These are phyloP conservation scores for Crithidia bombi DNA, from an alignment of 208 protist species.

Conservation along the genomic window DNA sequence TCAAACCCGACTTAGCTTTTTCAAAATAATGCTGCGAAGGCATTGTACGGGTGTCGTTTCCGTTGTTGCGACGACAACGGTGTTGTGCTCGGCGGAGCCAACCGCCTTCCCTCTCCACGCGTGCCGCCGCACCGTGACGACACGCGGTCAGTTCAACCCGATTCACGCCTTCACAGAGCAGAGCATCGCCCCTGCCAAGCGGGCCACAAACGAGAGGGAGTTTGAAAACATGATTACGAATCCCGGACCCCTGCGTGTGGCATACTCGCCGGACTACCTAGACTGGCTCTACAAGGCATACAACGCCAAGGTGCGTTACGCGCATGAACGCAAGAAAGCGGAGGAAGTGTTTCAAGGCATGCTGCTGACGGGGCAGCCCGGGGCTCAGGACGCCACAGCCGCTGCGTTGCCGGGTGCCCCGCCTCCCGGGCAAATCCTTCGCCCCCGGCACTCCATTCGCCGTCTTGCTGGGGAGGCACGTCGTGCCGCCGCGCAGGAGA, in stretches of 20 bases:
- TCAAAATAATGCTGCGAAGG: slow-evolving; percentile 18
- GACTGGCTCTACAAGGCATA: slow-evolving; percentile 88
- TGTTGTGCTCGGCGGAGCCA: background rate
- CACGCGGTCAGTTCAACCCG: slow-evolving; percentile 84
- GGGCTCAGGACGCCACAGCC: slow-evolving; percentile 6
- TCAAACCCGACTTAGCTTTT: too few relatives aligned
- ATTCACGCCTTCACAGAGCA: slow-evolving; percentile 75
- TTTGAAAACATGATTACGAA: slow-evolving; percentile 83
- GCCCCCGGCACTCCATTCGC: slow-evolving; percentile 63
- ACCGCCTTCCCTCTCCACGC: background rate
- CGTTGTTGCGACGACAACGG: background rate
- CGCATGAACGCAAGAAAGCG: slow-evolving; percentile 49
- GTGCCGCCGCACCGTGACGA: slow-evolving; percentile 49
- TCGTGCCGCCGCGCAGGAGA: slow-evolving; percentile 54
- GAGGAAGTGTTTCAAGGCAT: slow-evolving; percentile 69
- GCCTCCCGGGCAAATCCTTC: slow-evolving; percentile 55
- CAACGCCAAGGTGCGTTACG: slow-evolving; percentile 61
- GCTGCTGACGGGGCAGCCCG: slow-evolving; percentile 38
- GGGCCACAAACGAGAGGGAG: slow-evolving; percentile 52
- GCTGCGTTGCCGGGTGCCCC: slow-evolving; percentile 39
- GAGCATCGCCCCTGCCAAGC: slow-evolving; percentile 31
- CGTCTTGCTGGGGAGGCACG: slow-evolving; percentile 59
- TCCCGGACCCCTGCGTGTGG: slow-evolving; percentile 79
- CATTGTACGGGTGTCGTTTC: background rate
- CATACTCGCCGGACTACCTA: slow-evolving; percentile 86